phyloP scores from a whole-genome alignment of 768 basidiomycete genomes.

The Naganishia friedmannii region DNA sequence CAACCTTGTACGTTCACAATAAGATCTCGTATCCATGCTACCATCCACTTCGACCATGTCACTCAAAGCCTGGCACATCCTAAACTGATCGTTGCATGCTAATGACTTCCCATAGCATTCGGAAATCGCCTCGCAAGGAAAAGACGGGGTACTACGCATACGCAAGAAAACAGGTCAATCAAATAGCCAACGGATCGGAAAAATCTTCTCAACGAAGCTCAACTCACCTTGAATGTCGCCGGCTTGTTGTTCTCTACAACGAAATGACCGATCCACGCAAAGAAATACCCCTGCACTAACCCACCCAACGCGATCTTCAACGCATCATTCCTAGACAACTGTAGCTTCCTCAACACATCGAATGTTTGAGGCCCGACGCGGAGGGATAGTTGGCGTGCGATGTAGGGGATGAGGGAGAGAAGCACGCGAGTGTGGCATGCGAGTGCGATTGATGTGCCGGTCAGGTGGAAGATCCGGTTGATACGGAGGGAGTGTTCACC shows the following conservation, averaged over 20 bases:
- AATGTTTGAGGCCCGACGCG: constrained; percentile 2
- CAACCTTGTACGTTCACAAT: too few relatives aligned
- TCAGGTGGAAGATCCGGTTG: constrained; percentile 38
- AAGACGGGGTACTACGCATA: constrained; percentile 34
- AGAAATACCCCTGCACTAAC: constrained; percentile 36
- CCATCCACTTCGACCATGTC: neutral
- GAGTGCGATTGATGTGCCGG: constrained; percentile 36
- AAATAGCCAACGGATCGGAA: too few relatives aligned
- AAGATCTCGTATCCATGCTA: too few relatives aligned
- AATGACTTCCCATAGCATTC: constrained; percentile 41
- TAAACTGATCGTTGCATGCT: constrained; percentile 32
- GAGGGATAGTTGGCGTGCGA: constrained; percentile 9
- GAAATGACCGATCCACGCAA: constrained; percentile 43
- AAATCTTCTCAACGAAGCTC: too few relatives aligned
- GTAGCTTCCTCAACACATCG: constrained; percentile 12
- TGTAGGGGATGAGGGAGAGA: constrained; percentile 32
- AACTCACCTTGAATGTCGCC: constrained; percentile 40
- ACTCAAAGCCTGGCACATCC: neutral
- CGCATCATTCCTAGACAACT: constrained; percentile 14
- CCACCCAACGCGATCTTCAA: constrained; percentile 30
- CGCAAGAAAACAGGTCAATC: neutral
- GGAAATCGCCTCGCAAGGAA: constrained; percentile 38
- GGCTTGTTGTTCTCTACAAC: constrained; percentile 43
- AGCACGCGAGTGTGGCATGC: constrained; percentile 31
- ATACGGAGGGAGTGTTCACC: constrained; percentile 40